A percentile compares a stretch with the other conserved stretches of the same genome.
Conservation (phyloP, 73 alveolate genomes). For the Paramecium primaurelia region DNA sequence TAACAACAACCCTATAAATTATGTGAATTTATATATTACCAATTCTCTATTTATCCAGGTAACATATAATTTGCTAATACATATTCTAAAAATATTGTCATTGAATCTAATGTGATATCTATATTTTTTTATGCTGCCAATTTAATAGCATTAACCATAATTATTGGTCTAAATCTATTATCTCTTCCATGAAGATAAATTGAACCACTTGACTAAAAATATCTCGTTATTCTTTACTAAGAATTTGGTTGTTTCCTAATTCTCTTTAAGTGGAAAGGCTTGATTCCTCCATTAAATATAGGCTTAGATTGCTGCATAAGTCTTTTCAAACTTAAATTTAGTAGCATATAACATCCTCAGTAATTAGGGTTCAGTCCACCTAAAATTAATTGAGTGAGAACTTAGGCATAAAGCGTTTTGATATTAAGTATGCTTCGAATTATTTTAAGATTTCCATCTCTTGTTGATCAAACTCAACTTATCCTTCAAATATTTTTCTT, state of each 20-base stretch:
- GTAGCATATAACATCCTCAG: slow-evolving; percentile 44
- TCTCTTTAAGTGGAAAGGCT: not conserved
- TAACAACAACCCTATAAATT: slow-evolving; percentile 48
- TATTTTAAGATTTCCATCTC: not conserved
- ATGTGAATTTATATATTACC: not conserved
- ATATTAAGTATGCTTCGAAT: not conserved
- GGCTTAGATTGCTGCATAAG: not conserved
- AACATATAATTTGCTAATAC: slow-evolving; percentile 49
- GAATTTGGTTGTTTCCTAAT: not conserved
- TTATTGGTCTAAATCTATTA: slow-evolving; percentile 63
- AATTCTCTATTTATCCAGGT: slow-evolving; percentile 57
- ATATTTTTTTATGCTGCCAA: slow-evolving; percentile 12
- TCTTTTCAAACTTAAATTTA: slow-evolving; percentile 2
- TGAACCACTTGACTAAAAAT: slow-evolving; percentile 54
- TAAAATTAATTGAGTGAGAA: not conserved
- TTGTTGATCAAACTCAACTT: not conserved
- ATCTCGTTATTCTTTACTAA: not conserved
- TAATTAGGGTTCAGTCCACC: slow-evolving; percentile 34
- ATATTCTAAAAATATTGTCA: slow-evolving; percentile 33
- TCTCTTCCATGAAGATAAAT: slow-evolving; percentile 70
- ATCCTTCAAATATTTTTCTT: slow-evolving; percentile 28
- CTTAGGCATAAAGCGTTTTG: not conserved
- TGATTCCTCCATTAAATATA: not conserved
- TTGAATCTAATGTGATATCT: slow-evolving; percentile 5
- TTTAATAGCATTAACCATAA: slow-evolving; percentile 60